Evolutionary conservation across 2,329 filamentous ascomycete genomes (phyloP), one percentile per base, ranked within the genome.

Genomic region (Pyricularia sp.): DNA sequence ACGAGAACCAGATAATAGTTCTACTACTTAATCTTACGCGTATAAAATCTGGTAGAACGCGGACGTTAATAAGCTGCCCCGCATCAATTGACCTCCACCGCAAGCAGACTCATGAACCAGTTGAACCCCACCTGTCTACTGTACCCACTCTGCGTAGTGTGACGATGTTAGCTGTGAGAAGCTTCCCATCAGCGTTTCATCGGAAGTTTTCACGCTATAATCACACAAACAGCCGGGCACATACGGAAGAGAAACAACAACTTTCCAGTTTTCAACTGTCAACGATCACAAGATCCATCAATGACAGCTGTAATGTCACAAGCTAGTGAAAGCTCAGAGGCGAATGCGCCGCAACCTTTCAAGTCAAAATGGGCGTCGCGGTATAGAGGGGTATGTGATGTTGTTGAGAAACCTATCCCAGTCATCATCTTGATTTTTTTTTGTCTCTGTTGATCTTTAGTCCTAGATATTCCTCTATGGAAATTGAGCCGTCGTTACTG

Each of bases 321-420:
- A 71, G 70, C 74, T 68, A 69, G 71, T 31, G 64, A 63, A 30
- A 67, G 31, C 33, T 23, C 50, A 55, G 58, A 33, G n/a, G 63
- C 66, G 71, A 65, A 72, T 63, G 66, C 66, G 67, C 68, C 73
- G 70, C 70, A 79, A 71, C 79, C 83, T 12, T 84, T 83, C 71
- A 80, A 83, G 72, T 87, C 85, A 65, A 84, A 85, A 75, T 88
- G 84, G 86, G 85, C 85, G 30, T 82, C 82, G 58, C 80, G 87
- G 74, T 89, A 88, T 78, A 84, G 85, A 77, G 86, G 88, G 76
- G 89, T 90, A 83, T 76, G 83, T 78, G 66, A n/a, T 26, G 20
- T 12, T 42, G 64, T 12, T 42, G 64, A 65, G 64, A 33, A n/a
- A 26, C 30, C 12, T 4, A 28, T 12, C 26, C 2, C 33, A 66